Conservation (phyloP, 108 stramenopile species). For the Cyclostephanos tholiformis region DNA sequence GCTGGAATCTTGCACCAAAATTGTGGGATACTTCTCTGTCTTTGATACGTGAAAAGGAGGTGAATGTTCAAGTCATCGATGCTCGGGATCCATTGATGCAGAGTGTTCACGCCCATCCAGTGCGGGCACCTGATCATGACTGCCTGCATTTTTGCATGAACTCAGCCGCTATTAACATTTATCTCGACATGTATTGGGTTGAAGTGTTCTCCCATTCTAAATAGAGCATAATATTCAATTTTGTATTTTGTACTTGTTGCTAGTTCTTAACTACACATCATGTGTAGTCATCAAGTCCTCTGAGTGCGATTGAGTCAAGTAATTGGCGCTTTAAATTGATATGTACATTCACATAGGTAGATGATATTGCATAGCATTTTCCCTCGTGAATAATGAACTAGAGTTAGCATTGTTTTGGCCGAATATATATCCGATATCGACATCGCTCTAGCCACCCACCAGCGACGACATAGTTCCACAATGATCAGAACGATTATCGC, state of each 20-base stretch:
- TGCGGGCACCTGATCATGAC: background rate
- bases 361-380: too few relatives aligned
- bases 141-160: slow-evolving; percentile 38
- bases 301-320: too few relatives aligned
- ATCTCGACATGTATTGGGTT: slow-evolving; percentile 30
- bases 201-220: slow-evolving; percentile 10
- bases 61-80: slow-evolving; percentile 23
- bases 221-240: too few relatives aligned
- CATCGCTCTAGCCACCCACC: slow-evolving; percentile 13
- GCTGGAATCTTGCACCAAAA: background rate
- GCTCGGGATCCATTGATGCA: slow-evolving; percentile 27
- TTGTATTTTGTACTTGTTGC: too few relatives aligned
- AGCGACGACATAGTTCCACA: background rate
- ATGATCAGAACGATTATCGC: slow-evolving; percentile 1
- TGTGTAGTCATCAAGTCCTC: too few relatives aligned
- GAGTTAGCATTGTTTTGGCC: slow-evolving; percentile 33
- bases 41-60: slow-evolving; percentile 2
- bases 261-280: too few relatives aligned
- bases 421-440: slow-evolving; percentile 34
- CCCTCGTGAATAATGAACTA: slow-evolving; percentile 15
- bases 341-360: too few relatives aligned
- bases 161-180: slow-evolving; percentile 30
- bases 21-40: background rate
- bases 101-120: slow-evolving; percentile 31
- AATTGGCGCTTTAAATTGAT: too few relatives aligned